phyloP scores from a whole-genome alignment of 139 green algal species.

The Coelastrella sp. region DNA sequence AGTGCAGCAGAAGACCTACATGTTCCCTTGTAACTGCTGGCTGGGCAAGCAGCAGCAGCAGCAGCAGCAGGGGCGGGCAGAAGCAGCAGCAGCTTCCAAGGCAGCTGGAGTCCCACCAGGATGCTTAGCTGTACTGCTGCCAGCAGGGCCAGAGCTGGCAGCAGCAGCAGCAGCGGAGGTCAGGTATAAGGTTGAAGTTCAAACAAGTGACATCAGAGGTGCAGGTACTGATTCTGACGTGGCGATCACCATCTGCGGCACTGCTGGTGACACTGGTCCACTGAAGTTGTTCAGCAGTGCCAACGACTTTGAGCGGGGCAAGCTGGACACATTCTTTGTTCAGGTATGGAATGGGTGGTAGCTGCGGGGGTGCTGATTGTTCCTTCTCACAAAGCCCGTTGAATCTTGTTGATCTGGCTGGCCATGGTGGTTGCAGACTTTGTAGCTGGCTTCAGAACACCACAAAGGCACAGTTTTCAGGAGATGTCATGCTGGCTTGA shows the following conservation, averaged over 20 bases:
- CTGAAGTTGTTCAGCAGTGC: constrained; percentile 30
- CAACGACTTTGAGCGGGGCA: constrained; percentile 70
- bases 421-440: no score
- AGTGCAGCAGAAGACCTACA: constrained; percentile 52
- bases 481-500: no score
- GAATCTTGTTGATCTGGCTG: no score
- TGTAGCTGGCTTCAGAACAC: no score
- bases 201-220: constrained; percentile 59
- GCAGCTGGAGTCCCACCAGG: constrained; percentile 56
- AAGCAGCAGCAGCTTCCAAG: constrained; percentile 35
- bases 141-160: neutral
- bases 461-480: no score
- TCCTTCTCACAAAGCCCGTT: neutral
- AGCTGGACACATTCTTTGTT: constrained; percentile 66
- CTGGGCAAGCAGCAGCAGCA: no score
- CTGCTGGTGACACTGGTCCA: constrained; percentile 47
- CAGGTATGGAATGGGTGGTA: constrained; percentile 49
- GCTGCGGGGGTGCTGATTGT: neutral
- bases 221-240: constrained; percentile 61
- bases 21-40: no score
- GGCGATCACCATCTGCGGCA: constrained; percentile 59
- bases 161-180: neutral
- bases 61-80: neutral
- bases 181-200: constrained; percentile 59
- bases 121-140: neutral